A percentile compares a stretch with the other conserved stretches of the same genome.
Evolutionary conservation across 2,329 filamentous ascomycete genomes (phyloP).

Genomic region (Tricladium varicosporioides): DNA sequence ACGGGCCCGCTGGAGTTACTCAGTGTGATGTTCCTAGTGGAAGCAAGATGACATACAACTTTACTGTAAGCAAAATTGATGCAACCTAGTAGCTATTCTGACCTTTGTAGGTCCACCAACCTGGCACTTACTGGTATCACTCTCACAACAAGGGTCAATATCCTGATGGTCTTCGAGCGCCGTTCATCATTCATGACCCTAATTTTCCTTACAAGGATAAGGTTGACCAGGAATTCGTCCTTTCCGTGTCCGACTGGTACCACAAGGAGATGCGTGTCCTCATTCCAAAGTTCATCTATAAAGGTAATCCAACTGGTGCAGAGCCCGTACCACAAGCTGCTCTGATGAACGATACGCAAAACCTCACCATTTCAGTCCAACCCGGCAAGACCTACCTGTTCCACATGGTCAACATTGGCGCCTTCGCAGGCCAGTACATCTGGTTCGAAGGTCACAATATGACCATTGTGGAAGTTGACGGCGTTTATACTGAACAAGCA

Average conservation of each 20-base stretch:
- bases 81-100: slow-evolving; percentile 36
- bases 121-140: slow-evolving; percentile 78
- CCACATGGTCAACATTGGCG: slow-evolving; percentile 70
- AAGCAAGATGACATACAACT: slow-evolving; percentile 66
- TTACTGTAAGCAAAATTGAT: slow-evolving; percentile 45
- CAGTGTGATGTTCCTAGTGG: slow-evolving; percentile 68
- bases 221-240: slow-evolving; percentile 52
- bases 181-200: slow-evolving; percentile 55
- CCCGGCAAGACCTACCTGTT: slow-evolving; percentile 72
- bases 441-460: slow-evolving; percentile 68
- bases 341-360: slow-evolving; percentile 69
- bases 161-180: slow-evolving; percentile 56
- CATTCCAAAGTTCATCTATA: slow-evolving; percentile 36
- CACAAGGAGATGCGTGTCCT: slow-evolving; percentile 52
- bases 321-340: slow-evolving; percentile 65
- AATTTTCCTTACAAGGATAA: slow-evolving; percentile 45
- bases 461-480: slow-evolving; percentile 70
- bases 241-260: slow-evolving; percentile 62
- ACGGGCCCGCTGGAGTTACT: slow-evolving; percentile 64
- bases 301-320: slow-evolving; percentile 47
- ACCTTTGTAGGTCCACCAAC: slow-evolving; percentile 49
- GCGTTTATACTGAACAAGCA: slow-evolving; percentile 59
- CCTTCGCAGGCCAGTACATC: slow-evolving; percentile 65
- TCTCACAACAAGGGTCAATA: slow-evolving; percentile 54
- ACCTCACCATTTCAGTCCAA: slow-evolving; percentile 56